These are phyloP conservation scores for Talaromyces sp. DNA, from an alignment of 2,329 filamentous ascomycete genomes.

Conservation along the genomic window DNA sequence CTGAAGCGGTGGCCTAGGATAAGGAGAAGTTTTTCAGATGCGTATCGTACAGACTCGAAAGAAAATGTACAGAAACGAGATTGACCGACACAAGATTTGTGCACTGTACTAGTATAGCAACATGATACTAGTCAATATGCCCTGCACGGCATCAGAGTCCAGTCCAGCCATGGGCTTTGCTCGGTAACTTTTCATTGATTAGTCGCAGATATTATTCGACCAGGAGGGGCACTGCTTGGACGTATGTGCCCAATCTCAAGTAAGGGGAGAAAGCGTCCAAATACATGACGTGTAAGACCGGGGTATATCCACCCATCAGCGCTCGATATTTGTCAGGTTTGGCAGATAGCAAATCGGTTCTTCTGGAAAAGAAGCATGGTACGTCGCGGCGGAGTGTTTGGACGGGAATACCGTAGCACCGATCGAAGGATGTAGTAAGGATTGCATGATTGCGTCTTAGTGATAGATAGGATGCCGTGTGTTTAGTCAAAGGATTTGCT, in stretches of 20 bases:
- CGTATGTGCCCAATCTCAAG: neutral
- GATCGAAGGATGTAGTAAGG: neutral
- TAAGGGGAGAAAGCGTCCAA: constrained; percentile 4
- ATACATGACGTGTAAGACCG: constrained; percentile 11
- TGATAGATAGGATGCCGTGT: neutral
- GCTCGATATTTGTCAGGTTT: neutral
- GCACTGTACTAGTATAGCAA: neutral
- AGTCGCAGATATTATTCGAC: neutral
- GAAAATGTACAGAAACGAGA: neutral
- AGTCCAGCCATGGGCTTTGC: constrained; percentile 10
- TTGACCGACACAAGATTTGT: neutral
- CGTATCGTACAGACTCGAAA: neutral
- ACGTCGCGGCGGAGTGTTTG: neutral
- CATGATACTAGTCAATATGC: neutral
- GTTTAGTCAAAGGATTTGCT: neutral
- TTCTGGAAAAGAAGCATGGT: neutral
- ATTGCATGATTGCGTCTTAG: neutral
- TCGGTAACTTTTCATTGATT: neutral
- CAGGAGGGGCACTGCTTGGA: neutral
- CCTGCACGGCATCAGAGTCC: constrained; percentile 3
- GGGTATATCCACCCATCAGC: neutral
- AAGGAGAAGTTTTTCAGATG: neutral
- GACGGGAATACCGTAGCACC: neutral
- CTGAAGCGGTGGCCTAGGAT: neutral
- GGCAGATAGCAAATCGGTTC: neutral